These are phyloP conservation scores for Epichloe glyceriae DNA, from an alignment of 2,329 filamentous ascomycete genomes.

Conservation along the genomic window DNA sequence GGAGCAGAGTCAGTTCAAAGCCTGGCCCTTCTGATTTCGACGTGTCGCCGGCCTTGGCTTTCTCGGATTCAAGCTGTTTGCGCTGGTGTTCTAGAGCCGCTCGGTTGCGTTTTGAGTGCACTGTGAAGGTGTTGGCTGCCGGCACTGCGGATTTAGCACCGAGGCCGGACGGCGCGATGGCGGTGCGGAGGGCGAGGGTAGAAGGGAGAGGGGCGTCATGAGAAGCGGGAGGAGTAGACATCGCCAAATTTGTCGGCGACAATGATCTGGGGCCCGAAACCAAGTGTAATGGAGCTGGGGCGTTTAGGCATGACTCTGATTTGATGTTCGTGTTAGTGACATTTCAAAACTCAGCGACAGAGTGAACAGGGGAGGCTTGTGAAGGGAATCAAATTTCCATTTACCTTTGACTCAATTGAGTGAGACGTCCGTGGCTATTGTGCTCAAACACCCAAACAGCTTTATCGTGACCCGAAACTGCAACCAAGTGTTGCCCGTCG, in stretches of 20 bases:
- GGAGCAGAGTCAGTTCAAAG: slow-evolving; percentile 66
- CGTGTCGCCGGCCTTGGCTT: slow-evolving; percentile 12
- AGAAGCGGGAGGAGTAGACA: slow-evolving; percentile 75
- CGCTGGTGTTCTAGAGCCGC: slow-evolving; percentile 47
- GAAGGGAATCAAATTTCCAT: not conserved
- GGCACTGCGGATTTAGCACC: slow-evolving; percentile 27
- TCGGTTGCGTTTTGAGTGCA: slow-evolving; percentile 52
- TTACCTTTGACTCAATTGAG: slow-evolving; percentile 61
- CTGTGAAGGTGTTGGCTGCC: slow-evolving; percentile 44
- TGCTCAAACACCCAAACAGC: slow-evolving; percentile 70
- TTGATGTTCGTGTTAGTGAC: slow-evolving; percentile 19
- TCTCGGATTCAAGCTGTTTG: slow-evolving; percentile 26
- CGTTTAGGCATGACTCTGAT: slow-evolving; percentile 70
- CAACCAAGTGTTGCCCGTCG: slow-evolving; percentile 56
- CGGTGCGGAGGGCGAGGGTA: slow-evolving; percentile 6
- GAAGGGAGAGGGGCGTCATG: slow-evolving; percentile 11
- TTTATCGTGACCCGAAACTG: slow-evolving; percentile 85
- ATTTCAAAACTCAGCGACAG: too few relatives aligned
- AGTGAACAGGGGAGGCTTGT: not conserved
- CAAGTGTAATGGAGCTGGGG: slow-evolving; percentile 62
- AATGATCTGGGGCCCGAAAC: slow-evolving; percentile 60
- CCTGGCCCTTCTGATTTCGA: slow-evolving; percentile 23
- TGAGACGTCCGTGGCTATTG: slow-evolving; percentile 44
- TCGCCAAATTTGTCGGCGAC: slow-evolving; percentile 94
- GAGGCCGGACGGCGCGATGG: slow-evolving; percentile 3